Conservation (phyloP, 331 rosid species). For the Telfairia occidentalis region DNA sequence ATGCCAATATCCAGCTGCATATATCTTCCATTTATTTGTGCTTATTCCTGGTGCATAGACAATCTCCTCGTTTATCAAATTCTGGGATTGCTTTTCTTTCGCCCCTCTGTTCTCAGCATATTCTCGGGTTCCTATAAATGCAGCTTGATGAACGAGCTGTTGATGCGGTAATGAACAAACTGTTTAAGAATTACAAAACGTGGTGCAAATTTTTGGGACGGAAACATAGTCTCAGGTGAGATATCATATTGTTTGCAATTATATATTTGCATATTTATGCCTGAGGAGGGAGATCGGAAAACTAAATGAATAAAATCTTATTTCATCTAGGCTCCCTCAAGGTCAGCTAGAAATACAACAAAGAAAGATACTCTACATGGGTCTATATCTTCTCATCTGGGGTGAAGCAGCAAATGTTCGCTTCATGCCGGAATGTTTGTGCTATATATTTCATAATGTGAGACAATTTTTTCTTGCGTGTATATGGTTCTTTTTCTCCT, state of each 20-base stretch:
- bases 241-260: constrained; percentile 8
- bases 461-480: constrained; percentile 4
- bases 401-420: constrained; percentile 92
- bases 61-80: background rate
- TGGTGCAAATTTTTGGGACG: constrained; percentile 96
- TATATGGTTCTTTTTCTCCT: background rate
- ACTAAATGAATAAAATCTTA: constrained; percentile 10
- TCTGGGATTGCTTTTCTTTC: constrained; percentile 8
- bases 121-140: constrained; percentile 12
- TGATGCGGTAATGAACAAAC: constrained; percentile 50
- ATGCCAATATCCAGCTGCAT: background rate
- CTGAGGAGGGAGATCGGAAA: constrained; percentile 1
- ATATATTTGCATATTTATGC: constrained; percentile 1
- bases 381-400: constrained; percentile 87
- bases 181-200: constrained; percentile 72
- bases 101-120: background rate
- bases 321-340: constrained; percentile 58
- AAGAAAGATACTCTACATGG: constrained; percentile 85
- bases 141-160: constrained; percentile 98
- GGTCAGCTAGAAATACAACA: constrained; percentile 74
- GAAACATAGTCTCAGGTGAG: constrained; percentile 80
- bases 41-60: background rate
- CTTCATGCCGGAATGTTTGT: constrained; percentile 90
- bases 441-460: constrained; percentile 88
- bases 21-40: background rate